Evolutionary conservation across 2,329 filamentous ascomycete genomes (phyloP), one percentile per base, ranked within the genome.

Genomic region (Cadophora luteo-olivacea): DNA sequence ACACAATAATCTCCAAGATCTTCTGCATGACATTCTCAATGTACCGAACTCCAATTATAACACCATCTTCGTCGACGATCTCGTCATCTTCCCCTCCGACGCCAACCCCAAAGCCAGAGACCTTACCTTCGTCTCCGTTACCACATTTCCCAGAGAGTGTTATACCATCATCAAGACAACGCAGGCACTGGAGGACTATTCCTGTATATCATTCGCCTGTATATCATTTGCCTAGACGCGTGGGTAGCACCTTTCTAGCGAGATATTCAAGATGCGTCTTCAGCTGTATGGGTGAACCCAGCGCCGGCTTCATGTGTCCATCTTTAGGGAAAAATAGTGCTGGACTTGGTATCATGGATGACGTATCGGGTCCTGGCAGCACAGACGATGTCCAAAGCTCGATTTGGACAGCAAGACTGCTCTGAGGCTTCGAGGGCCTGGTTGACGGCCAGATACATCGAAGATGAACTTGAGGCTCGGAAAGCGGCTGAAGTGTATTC

Each of bases 341-440:
- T 14, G 52, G 29, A 24, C 29, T 36, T 7, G 52, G 52, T 8
- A 36, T 1, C 22, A 29, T 32, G 24, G 24, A 7, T 6, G 4
- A 32, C 1, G 19, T 19, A 2, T 25, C 41, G 5, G 12, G 0
- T 14, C 25, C 60, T 24, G 38, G 55, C 1, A 52, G 11, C 3
- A 67, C 61, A 25, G 84, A 75, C 45, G 78, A 74, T 69, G 81
- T 81, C 81, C 82, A 83, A 16, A 83, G 75, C 1, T 82, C 82
- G 24, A 85, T 83, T 75, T 86, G 84, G 3, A 57, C 8, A 66
- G 49, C 7, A 73, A 38, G 2, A 71, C 12, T 0, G 22, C 49
- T 3, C 72, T 65, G 2, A 73, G 68, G 48, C 57, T 67, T 38
- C 63, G 66, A 12, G 71, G 71, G 3, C 51, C 65, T 45, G 24